These are phyloP conservation scores for Chalciporus sp. DNA, from an alignment of 1,284 basidiomycete genomes.

Conservation along the genomic window DNA sequence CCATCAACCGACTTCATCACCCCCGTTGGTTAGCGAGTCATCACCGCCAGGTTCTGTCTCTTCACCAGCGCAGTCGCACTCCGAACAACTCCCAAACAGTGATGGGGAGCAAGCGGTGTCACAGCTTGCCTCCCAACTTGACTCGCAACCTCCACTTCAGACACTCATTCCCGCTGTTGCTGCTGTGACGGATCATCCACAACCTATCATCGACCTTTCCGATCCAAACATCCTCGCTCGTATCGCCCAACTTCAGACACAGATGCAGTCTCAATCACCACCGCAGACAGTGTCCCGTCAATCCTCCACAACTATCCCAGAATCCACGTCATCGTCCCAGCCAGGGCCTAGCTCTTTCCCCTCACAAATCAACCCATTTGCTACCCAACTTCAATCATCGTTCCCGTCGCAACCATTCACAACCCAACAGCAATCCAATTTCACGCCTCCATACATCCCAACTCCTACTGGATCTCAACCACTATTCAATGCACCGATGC, in stretches of 20 bases:
- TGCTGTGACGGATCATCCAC: not conserved
- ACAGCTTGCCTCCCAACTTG: conserved; percentile 7
- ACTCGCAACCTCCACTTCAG: not conserved
- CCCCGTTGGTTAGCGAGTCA: not conserved
- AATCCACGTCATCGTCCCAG: conserved; percentile 6
- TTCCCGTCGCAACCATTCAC: conserved; percentile 3
- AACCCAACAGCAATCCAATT: conserved; percentile 16
- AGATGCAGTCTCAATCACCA: conserved; percentile 12
- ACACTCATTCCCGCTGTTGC: not conserved
- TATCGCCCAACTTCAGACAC: conserved; percentile 29
- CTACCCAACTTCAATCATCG: conserved; percentile 1
- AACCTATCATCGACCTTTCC: conserved; percentile 19
- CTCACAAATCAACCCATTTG: not conserved
- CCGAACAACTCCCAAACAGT: conserved; percentile 1
- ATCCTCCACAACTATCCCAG: conserved; percentile 1
- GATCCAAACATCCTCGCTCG: conserved; percentile 28
- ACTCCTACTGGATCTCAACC: conserved; percentile 6
- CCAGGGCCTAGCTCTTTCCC: not conserved
- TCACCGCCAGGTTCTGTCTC: conserved; percentile 5
- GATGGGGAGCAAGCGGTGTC: conserved; percentile 4
- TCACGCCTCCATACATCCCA: not conserved
- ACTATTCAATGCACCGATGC: not conserved
- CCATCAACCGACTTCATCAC: not conserved
- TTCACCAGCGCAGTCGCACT: conserved; percentile 5
- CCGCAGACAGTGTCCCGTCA: conserved; percentile 10